Conservation (phyloP, 2,329 filamentous ascomycete genomes). For the Westerdykella ornata region DNA sequence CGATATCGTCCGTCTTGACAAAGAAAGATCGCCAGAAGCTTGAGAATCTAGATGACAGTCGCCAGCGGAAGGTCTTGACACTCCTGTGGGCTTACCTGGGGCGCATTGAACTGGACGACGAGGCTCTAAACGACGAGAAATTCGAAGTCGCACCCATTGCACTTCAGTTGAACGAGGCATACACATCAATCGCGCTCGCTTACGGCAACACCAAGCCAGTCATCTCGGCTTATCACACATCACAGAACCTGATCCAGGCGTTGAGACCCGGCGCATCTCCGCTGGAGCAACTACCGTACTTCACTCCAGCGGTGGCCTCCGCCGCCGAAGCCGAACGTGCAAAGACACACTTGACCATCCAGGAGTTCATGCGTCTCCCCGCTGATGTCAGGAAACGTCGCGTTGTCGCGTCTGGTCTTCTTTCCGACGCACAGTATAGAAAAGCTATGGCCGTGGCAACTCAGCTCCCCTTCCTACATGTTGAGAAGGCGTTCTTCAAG, state of each 20-base stretch:
- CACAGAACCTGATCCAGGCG: conserved; percentile 86
- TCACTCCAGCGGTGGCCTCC: conserved; percentile 58
- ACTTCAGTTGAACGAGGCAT: conserved; percentile 75
- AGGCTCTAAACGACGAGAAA: conserved; percentile 73
- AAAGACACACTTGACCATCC: conserved; percentile 61
- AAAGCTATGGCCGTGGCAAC: conserved; percentile 68
- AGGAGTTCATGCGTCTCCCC: conserved; percentile 81
- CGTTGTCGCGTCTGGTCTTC: conserved; percentile 61
- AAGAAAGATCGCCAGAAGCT: conserved; percentile 70
- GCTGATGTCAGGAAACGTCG: conserved; percentile 66
- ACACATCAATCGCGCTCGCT: conserved; percentile 77
- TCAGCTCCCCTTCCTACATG: conserved; percentile 74
- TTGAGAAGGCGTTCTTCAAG: conserved; percentile 97
- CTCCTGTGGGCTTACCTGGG: conserved; percentile 94
- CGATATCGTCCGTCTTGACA: conserved; percentile 55
- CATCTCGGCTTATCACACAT: conserved; percentile 70
- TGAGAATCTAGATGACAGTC: conserved; percentile 70
- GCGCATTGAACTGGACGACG: conserved; percentile 75
- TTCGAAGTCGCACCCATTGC: conserved; percentile 84
- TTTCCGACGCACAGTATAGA: conserved; percentile 70
- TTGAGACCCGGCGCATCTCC: conserved; percentile 76
- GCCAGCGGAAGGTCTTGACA: conserved; percentile 77
- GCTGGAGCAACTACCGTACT: conserved; percentile 83
- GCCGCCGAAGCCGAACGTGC: conserved; percentile 65
- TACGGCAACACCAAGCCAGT: conserved; percentile 80